phyloP scores from a whole-genome alignment of 176 grass and related monocot genomes.

The Alopecurus myosuroides region DNA sequence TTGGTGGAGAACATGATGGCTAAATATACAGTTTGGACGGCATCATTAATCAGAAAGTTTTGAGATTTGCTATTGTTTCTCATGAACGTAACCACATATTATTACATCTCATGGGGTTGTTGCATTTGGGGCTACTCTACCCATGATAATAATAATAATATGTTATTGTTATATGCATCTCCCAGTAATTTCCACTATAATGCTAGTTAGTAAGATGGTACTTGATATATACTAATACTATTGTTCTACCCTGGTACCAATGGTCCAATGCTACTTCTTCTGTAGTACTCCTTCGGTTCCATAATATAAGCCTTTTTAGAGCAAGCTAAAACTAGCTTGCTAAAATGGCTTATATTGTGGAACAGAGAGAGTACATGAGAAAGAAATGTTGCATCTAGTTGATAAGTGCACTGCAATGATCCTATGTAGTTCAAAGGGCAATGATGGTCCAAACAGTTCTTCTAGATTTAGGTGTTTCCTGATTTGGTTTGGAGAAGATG shows the following conservation, averaged over 20 bases:
- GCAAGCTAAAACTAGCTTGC: too few relatives aligned
- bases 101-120: not conserved
- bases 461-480: not conserved
- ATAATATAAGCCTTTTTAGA: too few relatives aligned
- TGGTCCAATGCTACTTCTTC: not conserved
- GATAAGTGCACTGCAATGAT: not conserved
- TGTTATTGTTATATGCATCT: not conserved
- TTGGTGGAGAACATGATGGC: not conserved
- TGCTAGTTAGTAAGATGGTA: not conserved
- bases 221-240: not conserved
- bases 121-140: not conserved
- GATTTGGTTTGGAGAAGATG: not conserved
- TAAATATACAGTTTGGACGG: not conserved
- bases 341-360: too few relatives aligned
- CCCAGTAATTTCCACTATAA: not conserved
- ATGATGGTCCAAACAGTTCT: not conserved
- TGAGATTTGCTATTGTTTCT: not conserved
- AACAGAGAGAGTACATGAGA: too few relatives aligned
- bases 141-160: not conserved
- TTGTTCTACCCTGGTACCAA: not conserved
- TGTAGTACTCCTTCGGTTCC: too few relatives aligned
- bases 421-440: not conserved
- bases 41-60: not conserved
- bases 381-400: not conserved
- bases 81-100: not conserved